Evolutionary conservation across 345 rosid genomes (phyloP).

Genomic region (Syzygium grande): DNA sequence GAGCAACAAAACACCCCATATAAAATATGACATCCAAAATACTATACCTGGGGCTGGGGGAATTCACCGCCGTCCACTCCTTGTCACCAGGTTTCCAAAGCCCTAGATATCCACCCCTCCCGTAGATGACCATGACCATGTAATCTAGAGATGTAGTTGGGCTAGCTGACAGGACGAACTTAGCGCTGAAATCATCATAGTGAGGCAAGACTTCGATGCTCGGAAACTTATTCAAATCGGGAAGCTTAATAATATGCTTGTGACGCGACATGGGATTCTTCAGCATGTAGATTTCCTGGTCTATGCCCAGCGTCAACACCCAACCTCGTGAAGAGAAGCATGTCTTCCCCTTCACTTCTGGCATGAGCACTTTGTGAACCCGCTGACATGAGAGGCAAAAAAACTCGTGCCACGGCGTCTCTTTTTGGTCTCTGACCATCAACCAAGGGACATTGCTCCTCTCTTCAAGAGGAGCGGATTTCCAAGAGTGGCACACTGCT

Average conservation of each 20-base stretch:
- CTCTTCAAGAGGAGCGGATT: not conserved
- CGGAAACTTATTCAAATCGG: not conserved
- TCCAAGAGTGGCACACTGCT: not conserved
- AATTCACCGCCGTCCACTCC: not conserved
- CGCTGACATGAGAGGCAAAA: not conserved
- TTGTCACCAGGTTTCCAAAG: not conserved
- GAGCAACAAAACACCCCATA: not conserved
- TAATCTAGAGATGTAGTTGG: not conserved
- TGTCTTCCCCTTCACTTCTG: not conserved
- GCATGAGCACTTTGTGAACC: not conserved
- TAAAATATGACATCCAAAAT: not conserved
- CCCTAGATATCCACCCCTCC: not conserved
- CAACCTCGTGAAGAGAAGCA: not conserved
- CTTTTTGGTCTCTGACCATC: not conserved
- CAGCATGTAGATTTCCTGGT: not conserved
- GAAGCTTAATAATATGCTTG: not conserved
- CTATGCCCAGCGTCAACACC: not conserved
- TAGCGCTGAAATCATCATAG: not conserved
- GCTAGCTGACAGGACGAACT: not conserved
- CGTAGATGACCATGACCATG: not conserved
- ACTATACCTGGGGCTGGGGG: not conserved
- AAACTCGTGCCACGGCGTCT: not conserved
- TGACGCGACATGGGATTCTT: not conserved
- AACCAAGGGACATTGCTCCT: not conserved
- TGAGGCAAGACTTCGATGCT: not conserved